Conservation (phyloP, 305 asterid species). For the Fraxinus baroniana region DNA sequence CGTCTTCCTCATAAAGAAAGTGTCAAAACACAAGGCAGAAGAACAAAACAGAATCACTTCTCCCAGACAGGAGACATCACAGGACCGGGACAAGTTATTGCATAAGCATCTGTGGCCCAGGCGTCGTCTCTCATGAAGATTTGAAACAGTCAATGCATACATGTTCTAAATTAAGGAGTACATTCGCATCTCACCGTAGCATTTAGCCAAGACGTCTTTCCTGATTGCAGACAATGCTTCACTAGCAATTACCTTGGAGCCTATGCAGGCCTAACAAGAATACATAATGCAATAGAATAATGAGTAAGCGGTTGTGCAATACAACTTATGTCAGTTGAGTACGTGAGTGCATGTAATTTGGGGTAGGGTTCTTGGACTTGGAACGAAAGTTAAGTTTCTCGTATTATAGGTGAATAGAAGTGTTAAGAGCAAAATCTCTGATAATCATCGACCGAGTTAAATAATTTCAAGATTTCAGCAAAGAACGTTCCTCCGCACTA, state of each 20-base stretch:
- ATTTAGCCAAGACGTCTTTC: conserved; percentile 93
- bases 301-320: neutral
- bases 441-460: neutral
- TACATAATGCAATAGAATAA: conserved; percentile 1
- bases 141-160: neutral
- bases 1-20: neutral
- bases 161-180: conserved; percentile 11
- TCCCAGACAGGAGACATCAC: neutral
- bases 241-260: conserved; percentile 91
- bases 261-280: conserved; percentile 73
- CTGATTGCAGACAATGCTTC: conserved; percentile 90
- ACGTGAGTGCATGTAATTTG: neutral
- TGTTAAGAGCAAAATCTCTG: neutral
- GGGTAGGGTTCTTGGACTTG: neutral
- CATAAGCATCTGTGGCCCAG: too few relatives aligned
- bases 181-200: conserved; percentile 66
- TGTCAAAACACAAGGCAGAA: conserved; percentile 11
- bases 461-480: neutral
- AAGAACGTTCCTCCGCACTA: neutral
- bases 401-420: neutral
- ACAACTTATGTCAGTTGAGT: neutral
- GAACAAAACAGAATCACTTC: neutral
- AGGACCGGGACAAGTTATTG: neutral
- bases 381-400: neutral
- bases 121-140: conserved; percentile 5